Percentiles rank a stretch among this genome's conserved stretches.
Conservation (phyloP, 2,329 filamentous ascomycete species). For the Diaporthe ampelina region DNA sequence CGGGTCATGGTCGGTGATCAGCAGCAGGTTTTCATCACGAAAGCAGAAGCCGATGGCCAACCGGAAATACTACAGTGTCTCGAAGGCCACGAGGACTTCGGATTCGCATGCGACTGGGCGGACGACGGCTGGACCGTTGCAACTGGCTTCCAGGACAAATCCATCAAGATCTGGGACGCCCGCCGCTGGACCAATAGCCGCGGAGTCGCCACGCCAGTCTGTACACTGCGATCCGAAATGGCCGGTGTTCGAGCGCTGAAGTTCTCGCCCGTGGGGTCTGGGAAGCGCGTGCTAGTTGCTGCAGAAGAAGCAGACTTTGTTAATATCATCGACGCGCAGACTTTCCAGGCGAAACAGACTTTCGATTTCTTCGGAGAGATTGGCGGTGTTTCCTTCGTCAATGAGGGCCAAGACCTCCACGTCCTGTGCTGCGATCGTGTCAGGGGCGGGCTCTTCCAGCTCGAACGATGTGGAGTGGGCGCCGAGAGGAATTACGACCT, state of each 20-base stretch:
- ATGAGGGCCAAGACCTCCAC: slow-evolving; percentile 77
- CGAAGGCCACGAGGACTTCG: slow-evolving; percentile 76
- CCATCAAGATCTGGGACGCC: slow-evolving; percentile 82
- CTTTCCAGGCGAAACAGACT: slow-evolving; percentile 75
- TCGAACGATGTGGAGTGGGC: slow-evolving; percentile 64
- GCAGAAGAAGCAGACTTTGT: slow-evolving; percentile 83
- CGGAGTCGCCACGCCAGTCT: slow-evolving; percentile 62
- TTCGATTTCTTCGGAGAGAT: slow-evolving; percentile 83
- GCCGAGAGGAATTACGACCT: slow-evolving; percentile 51
- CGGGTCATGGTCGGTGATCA: slow-evolving; percentile 81
- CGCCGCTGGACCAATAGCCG: slow-evolving; percentile 73
- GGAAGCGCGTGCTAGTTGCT: slow-evolving; percentile 75
- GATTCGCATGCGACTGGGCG: slow-evolving; percentile 85
- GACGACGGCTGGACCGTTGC: slow-evolving; percentile 82
- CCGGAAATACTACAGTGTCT: slow-evolving; percentile 67
- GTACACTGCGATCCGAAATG: slow-evolving; percentile 74
- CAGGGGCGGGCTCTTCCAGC: slow-evolving; percentile 76
- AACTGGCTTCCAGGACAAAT: slow-evolving; percentile 82
- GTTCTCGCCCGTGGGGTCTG: slow-evolving; percentile 80
- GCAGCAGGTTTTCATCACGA: slow-evolving; percentile 74
- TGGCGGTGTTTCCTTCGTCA: slow-evolving; percentile 76
- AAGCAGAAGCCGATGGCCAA: slow-evolving; percentile 72
- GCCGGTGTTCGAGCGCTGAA: slow-evolving; percentile 77
- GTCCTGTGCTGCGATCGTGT: slow-evolving; percentile 75
- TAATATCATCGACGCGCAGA: slow-evolving; percentile 77